Conservation (phyloP, 768 basidiomycete species). For the Pulveroboletus sp. region DNA sequence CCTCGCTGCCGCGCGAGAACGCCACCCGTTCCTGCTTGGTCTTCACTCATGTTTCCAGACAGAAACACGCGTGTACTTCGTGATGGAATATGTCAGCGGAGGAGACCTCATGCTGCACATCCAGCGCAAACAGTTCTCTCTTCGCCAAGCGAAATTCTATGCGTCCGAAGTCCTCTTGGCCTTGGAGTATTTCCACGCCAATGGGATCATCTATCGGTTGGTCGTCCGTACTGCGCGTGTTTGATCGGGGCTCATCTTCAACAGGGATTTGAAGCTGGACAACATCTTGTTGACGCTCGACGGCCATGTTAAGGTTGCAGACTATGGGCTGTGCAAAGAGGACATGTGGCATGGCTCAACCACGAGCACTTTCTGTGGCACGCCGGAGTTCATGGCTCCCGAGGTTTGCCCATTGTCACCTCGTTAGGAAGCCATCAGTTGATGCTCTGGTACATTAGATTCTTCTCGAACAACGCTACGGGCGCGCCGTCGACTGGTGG, state of each 20-base stretch:
- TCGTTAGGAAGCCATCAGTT: neutral
- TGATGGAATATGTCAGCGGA: conserved; percentile 99
- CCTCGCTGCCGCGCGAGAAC: conserved; percentile 91
- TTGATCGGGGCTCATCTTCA: neutral
- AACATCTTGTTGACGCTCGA: conserved; percentile 96
- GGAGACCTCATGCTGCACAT: conserved; percentile 99
- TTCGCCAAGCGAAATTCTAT: conserved; percentile 98
- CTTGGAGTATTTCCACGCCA: conserved; percentile 95
- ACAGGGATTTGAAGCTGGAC: conserved; percentile 93
- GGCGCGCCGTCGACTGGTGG: conserved; percentile 99
- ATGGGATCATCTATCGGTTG: conserved; percentile 98
- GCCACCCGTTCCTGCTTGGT: conserved; percentile 95
- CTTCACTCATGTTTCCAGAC: conserved; percentile 99
- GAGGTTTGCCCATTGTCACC: conserved; percentile 58
- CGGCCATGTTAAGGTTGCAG: conserved; percentile 97
- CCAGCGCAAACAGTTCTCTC: conserved; percentile 97
- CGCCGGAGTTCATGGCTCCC: conserved; percentile 99
- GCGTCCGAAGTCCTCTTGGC: conserved; percentile 95
- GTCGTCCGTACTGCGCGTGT: conserved; percentile 21
- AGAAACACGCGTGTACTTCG: conserved; percentile 98
- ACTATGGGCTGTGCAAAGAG: conserved; percentile 99
- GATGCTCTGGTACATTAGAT: conserved; percentile 53
- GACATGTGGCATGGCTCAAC: conserved; percentile 97
- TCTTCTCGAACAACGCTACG: conserved; percentile 97
- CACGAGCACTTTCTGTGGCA: conserved; percentile 98